Percentiles rank a stretch among this genome's conserved stretches.
Conservation (phyloP, 352 stramenopile genomes). For the Phytophthora palmivora region DNA sequence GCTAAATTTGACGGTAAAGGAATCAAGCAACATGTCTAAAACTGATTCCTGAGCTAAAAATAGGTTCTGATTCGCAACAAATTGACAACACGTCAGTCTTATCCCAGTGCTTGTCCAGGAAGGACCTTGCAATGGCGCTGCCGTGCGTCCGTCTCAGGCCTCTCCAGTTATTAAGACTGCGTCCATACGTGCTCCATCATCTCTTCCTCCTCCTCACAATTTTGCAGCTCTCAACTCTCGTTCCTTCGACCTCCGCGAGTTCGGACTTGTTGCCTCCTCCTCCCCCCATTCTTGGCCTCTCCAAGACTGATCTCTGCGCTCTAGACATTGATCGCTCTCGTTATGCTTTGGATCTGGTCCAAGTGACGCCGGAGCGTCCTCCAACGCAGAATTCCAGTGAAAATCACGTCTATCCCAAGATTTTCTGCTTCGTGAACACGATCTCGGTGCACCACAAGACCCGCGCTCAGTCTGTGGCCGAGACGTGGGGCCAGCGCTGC, state of each 20-base stretch:
- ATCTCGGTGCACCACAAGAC: conserved; percentile 75
- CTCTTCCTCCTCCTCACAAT: conserved; percentile 4
- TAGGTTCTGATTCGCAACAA: conserved; percentile 17
- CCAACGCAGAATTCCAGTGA: conserved; percentile 6
- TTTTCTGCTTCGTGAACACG: conserved; percentile 87
- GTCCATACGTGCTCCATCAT: background rate
- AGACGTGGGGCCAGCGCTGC: conserved; percentile 86
- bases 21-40: no score
- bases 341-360: conserved; percentile 49
- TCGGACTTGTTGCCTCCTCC: conserved; percentile 16
- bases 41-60: conserved; percentile 1
- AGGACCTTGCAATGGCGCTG: conserved; percentile 12
- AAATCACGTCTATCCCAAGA: conserved; percentile 47
- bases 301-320: conserved; percentile 64
- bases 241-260: conserved; percentile 3
- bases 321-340: conserved; percentile 54
- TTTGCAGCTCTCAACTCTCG: conserved; percentile 21
- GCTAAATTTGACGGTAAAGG: no score
- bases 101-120: conserved; percentile 1
- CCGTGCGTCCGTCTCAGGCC: background rate
- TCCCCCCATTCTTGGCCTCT: conserved; percentile 25
- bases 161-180: background rate
- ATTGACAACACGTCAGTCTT: conserved; percentile 19
- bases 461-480: conserved; percentile 67
- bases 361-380: conserved; percentile 41